These are phyloP conservation scores for Sclerotinia subarctica DNA, from an alignment of 2,329 filamentous ascomycete species.

Conservation along the genomic window DNA sequence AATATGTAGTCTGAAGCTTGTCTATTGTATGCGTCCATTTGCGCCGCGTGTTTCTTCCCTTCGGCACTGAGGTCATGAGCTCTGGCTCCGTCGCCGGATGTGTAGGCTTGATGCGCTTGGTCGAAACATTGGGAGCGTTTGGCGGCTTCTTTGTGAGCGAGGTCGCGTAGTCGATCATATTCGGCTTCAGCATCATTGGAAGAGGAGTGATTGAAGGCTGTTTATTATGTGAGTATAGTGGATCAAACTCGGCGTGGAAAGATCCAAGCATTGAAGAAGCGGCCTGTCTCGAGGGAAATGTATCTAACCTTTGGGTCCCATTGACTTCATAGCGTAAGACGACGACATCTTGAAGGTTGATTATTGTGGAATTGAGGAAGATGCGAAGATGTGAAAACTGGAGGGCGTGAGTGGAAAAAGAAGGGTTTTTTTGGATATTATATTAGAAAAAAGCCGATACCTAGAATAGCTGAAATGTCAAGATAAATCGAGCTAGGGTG, in stretches of 20 bases:
- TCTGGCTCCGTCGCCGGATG: constrained; percentile 70
- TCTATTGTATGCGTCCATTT: constrained; percentile 85
- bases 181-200: constrained; percentile 71
- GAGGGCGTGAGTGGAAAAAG: not conserved
- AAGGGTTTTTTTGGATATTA: not conserved
- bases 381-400: not conserved
- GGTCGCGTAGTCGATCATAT: constrained; percentile 84
- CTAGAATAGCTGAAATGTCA: constrained; percentile 14
- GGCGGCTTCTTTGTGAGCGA: constrained; percentile 75
- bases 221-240: not conserved
- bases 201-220: constrained; percentile 74
- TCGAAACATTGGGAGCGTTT: constrained; percentile 78
- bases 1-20: constrained; percentile 95
- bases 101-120: constrained; percentile 73
- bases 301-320: constrained; percentile 39
- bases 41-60: constrained; percentile 76
- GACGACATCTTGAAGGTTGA: constrained; percentile 49
- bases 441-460: constrained; percentile 4
- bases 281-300: not conserved
- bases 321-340: constrained; percentile 43
- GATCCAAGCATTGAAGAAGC: not conserved
- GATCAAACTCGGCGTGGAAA: not conserved
- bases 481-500: not conserved
- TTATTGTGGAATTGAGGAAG: not conserved
- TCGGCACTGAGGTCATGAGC: constrained; percentile 83